These are phyloP conservation scores for Melastoma candidum DNA, from an alignment of 441 rosid species.

Conservation along the genomic window DNA sequence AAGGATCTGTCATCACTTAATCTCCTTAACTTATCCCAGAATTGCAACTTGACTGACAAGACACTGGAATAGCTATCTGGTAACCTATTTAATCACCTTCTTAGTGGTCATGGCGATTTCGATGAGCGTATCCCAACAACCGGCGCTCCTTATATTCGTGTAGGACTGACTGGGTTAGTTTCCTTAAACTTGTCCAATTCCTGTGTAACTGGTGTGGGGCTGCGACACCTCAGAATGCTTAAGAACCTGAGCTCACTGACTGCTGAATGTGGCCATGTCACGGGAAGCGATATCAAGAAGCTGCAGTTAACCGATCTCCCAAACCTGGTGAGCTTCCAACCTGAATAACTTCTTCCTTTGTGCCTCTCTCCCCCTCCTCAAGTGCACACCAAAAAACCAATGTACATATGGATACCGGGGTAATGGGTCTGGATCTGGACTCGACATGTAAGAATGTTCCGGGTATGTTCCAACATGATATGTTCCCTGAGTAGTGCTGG, in stretches of 20 bases:
- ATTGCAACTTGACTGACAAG: no score
- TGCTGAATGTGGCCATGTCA: slow-evolving; percentile 76
- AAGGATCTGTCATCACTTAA: slow-evolving; percentile 65
- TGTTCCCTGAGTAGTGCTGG: no score
- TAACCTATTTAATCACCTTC: no score
- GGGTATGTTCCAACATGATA: no score
- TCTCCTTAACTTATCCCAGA: slow-evolving; percentile 50
- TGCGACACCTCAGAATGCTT: slow-evolving; percentile 59
- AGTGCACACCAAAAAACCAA: no score
- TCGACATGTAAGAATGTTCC: no score
- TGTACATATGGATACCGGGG: no score
- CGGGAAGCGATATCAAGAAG: slow-evolving; percentile 63
- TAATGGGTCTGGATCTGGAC: no score
- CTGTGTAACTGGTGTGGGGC: slow-evolving; percentile 59
- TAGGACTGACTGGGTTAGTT: slow-evolving; percentile 75
- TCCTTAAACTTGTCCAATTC: slow-evolving; percentile 79
- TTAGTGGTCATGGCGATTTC: no score
- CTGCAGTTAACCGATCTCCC: slow-evolving; percentile 66
- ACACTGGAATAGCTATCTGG: no score
- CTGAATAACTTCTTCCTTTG: slow-evolving; percentile 27
- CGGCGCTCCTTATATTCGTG: slow-evolving; percentile 6
- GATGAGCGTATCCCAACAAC: no score
- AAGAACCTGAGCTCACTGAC: slow-evolving; percentile 63
- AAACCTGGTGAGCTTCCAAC: slow-evolving; percentile 65
- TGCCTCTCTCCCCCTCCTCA: no score